Percentiles rank a stretch among this genome's conserved stretches.
phyloP scores from a whole-genome alignment of 2,329 filamentous ascomycete genomes.

The Xylaria sp. region DNA sequence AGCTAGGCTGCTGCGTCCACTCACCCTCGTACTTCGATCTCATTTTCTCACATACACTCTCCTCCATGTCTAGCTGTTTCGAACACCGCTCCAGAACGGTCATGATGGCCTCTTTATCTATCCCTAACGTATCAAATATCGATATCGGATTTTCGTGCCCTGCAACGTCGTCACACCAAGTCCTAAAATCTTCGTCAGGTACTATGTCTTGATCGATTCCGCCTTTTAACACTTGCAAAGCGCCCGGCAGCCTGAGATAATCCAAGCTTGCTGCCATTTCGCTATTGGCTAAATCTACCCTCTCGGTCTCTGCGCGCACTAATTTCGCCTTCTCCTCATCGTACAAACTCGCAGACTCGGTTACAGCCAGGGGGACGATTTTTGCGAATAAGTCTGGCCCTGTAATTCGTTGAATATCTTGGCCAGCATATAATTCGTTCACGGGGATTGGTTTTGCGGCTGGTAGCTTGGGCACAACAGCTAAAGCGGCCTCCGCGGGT shows the following conservation, averaged over 20 bases:
- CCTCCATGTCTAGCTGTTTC: conserved; percentile 95
- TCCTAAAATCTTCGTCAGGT: conserved; percentile 90
- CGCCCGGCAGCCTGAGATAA: conserved; percentile 89
- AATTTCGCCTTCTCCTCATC: conserved; percentile 99
- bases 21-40: conserved; percentile 94
- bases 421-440: conserved; percentile 94
- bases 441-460: conserved; percentile 98
- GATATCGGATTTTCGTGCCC: conserved; percentile 82
- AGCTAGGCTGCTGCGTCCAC: conserved; percentile 97
- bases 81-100: conserved; percentile 79
- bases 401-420: conserved; percentile 96
- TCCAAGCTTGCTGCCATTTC: conserved; percentile 97
- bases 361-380: conserved; percentile 95
- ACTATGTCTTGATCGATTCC: conserved; percentile 89
- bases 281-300: conserved; percentile 89
- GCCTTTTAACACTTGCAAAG: conserved; percentile 90
- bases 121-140: conserved; percentile 82
- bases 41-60: conserved; percentile 99
- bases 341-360: conserved; percentile 95
- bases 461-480: conserved; percentile 87
- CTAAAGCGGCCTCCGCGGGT: conserved; percentile 83
- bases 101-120: conserved; percentile 80
- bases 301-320: conserved; percentile 90
- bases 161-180: conserved; percentile 93
- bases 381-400: conserved; percentile 97